Evolutionary conservation across 1,139 yeast genomes (phyloP).

Genomic region (Starmera stellimalicola): DNA sequence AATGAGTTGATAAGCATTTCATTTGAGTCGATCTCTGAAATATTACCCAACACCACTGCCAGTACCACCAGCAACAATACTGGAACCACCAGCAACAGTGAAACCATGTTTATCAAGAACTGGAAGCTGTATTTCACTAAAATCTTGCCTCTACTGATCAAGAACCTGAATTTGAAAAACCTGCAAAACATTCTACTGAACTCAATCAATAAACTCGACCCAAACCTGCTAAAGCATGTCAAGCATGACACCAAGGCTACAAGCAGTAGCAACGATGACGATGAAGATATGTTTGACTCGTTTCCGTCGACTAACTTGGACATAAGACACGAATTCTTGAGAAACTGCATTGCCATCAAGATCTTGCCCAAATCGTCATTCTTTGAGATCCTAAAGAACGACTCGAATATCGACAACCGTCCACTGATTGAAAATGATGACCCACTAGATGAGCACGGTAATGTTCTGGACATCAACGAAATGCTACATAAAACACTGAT

Average conservation of each 20-base stretch:
- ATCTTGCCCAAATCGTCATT: constrained; percentile 33
- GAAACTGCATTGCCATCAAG: constrained; percentile 37
- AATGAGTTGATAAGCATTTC: constrained; percentile 15
- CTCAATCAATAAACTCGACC: constrained; percentile 13
- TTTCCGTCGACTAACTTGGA: constrained; percentile 39
- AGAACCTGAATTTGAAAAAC: constrained; percentile 14
- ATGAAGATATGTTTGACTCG: constrained; percentile 34
- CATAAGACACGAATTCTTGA: constrained; percentile 47
- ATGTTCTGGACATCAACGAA: constrained; percentile 9
- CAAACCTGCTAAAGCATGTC: neutral
- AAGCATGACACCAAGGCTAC: neutral
- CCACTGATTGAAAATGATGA: constrained; percentile 24
- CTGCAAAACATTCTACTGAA: constrained; percentile 13
- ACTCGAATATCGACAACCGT: constrained; percentile 26
- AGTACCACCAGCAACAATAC: too few relatives aligned
- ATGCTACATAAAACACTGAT: constrained; percentile 18
- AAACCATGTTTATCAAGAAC: constrained; percentile 7
- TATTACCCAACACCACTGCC: constrained; percentile 7
- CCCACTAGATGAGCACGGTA: constrained; percentile 15
- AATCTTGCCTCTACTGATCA: constrained; percentile 15
- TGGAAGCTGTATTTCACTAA: constrained; percentile 17
- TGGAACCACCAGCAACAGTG: neutral
- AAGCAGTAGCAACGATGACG: constrained; percentile 22
- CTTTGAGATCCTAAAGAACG: constrained; percentile 37
- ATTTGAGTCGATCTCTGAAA: constrained; percentile 16